A percentile compares a stretch with the other conserved stretches of the same genome.
These are phyloP conservation scores for Quercus agrifolia DNA, from an alignment of 306 rosid genomes.

Conservation along the genomic window DNA sequence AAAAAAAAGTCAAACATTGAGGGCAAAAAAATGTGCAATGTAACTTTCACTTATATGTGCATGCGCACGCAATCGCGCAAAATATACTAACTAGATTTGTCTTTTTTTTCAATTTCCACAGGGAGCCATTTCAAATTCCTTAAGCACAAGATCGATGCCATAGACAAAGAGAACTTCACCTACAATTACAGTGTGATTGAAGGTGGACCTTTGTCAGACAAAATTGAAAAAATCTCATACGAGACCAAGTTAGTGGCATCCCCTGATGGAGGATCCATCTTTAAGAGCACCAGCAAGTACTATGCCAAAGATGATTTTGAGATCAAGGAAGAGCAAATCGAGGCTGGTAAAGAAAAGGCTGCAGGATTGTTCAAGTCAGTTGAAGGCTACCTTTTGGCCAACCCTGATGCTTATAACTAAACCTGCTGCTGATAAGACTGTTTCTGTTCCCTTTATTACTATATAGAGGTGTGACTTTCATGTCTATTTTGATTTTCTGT, in stretches of 20 bases:
- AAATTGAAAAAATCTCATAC: slow-evolving; percentile 30
- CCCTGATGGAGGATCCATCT: slow-evolving; percentile 31
- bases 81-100: too few species aligned
- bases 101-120: neutral
- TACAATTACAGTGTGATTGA: slow-evolving; percentile 28
- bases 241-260: slow-evolving; percentile 26
- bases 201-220: slow-evolving; percentile 13
- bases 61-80: too few species aligned
- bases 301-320: slow-evolving; percentile 15
- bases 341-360: neutral
- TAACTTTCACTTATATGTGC: too few species aligned
- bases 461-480: too few species aligned
- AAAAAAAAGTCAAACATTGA: too few species aligned
- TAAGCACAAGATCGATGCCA: slow-evolving; percentile 20
- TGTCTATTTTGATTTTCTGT: too few species aligned
- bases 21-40: too few species aligned
- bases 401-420: neutral
- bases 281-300: slow-evolving; percentile 3
- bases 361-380: neutral
- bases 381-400: slow-evolving; percentile 1
- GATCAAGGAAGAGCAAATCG: neutral
- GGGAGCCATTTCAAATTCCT: neutral
- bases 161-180: slow-evolving; percentile 15
- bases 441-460: neutral
- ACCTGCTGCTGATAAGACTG: neutral